Percentiles rank a stretch among this genome's conserved stretches.
These are phyloP conservation scores for Neohortaea acidophila DNA, from an alignment of 495 filamentous ascomycete genomes.

Conservation along the genomic window DNA sequence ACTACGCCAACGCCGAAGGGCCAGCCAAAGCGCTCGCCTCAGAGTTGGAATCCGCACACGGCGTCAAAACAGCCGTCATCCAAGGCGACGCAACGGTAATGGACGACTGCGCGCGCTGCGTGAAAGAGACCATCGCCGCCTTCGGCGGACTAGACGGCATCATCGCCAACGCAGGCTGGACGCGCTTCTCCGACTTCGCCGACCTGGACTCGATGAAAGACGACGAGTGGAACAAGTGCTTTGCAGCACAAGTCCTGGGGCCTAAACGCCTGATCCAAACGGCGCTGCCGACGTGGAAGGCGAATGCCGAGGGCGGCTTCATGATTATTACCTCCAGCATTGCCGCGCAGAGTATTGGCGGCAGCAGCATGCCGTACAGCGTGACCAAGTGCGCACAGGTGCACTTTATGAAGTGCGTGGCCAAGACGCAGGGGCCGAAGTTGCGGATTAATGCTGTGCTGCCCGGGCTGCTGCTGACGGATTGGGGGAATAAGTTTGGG, in stretches of 20 bases:
- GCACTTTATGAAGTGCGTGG: conserved; percentile 61
- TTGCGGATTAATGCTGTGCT: conserved; percentile 51
- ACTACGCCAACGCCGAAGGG: conserved; percentile 43
- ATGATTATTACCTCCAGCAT: conserved; percentile 54
- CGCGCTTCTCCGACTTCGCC: conserved; percentile 38
- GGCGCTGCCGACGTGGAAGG: conserved; percentile 49
- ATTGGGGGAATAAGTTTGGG: conserved; percentile 40
- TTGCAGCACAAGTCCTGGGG: conserved; percentile 53
- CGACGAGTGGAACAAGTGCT: conserved; percentile 63
- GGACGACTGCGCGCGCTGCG: conserved; percentile 37
- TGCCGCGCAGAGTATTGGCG: conserved; percentile 31
- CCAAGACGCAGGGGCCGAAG: conserved; percentile 48
- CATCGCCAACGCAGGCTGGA: conserved; percentile 52
- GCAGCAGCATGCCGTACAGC: conserved; percentile 49
- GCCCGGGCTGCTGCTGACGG: conserved; percentile 53
- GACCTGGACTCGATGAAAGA: conserved; percentile 48
- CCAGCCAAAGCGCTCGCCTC: conserved; percentile 40
- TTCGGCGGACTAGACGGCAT: conserved; percentile 57
- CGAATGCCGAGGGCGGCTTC: conserved; percentile 52
- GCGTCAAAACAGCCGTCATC: conserved; percentile 40
- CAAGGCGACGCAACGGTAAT: conserved; percentile 47
- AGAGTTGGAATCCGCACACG: conserved; percentile 36
- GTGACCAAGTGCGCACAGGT: conserved; percentile 54
- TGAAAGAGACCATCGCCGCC: conserved; percentile 40
- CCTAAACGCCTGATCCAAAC: conserved; percentile 46